Percentiles rank a stretch among this genome's conserved stretches.
Evolutionary conservation across 148 eudicot species (phyloP).

Genomic region (Amaranthus hypochondriacus): DNA sequence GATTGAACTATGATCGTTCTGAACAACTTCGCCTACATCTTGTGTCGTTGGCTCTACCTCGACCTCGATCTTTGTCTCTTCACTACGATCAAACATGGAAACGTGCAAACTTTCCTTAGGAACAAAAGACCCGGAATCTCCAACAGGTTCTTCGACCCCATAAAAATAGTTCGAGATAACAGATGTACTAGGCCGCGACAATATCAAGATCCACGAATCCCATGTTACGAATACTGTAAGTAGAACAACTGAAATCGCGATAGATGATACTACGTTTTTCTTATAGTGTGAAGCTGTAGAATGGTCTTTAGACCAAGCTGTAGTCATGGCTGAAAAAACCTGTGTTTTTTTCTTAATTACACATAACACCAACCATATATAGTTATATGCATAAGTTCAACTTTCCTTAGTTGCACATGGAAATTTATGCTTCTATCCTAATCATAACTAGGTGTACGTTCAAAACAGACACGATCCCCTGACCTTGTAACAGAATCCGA

Average conservation of each 20-base stretch:
- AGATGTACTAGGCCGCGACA: conserved; percentile 55
- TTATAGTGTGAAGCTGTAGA: conserved; percentile 30
- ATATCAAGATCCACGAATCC: conserved; percentile 46
- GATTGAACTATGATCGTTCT: no score
- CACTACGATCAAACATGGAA: no score
- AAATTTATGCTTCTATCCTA: conserved; percentile 8
- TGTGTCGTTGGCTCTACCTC: no score
- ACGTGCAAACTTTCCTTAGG: no score
- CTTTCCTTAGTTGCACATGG: conserved; percentile 23
- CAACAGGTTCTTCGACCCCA: conserved; percentile 9
- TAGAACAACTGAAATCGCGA: conserved; percentile 45
- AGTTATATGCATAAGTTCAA: neutral
- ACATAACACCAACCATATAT: conserved; percentile 11
- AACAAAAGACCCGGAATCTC: no score
- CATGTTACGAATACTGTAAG: conserved; percentile 54
- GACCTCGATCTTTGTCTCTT: no score
- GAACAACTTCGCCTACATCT: no score
- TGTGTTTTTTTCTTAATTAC: conserved; percentile 4
- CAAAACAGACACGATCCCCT: no score
- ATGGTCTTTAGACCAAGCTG: conserved; percentile 34
- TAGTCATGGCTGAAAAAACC: conserved; percentile 36
- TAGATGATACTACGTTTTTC: conserved; percentile 44
- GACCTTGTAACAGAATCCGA: no score
- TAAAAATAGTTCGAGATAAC: conserved; percentile 49
- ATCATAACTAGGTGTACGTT: conserved; percentile 3